phyloP scores from a whole-genome alignment of 768 basidiomycete species.

The Leccinum subtestaceum region DNA sequence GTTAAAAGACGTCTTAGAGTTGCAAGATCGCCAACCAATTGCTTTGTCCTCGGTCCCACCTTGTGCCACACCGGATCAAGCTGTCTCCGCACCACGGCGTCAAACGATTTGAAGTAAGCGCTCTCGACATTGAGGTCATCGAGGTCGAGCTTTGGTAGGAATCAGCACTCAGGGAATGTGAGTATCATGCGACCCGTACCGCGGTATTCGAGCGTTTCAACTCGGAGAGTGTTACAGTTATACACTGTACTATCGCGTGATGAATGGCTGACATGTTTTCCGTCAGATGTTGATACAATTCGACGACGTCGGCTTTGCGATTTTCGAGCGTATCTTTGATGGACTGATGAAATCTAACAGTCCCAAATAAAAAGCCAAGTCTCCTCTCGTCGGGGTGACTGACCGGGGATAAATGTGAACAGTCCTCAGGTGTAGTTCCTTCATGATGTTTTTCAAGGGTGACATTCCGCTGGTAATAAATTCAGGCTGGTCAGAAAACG shows the following conservation, averaged over 20 bases:
- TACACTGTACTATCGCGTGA: conserved; percentile 87
- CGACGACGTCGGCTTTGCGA: conserved; percentile 86
- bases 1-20: conserved; percentile 78
- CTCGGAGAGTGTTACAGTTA: conserved; percentile 86
- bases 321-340: conserved; percentile 81
- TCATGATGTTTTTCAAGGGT: conserved; percentile 89
- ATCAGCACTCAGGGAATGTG: neutral
- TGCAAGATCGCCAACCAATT: conserved; percentile 84
- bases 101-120: conserved; percentile 92
- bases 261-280: conserved; percentile 90
- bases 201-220: conserved; percentile 83
- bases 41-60: conserved; percentile 88
- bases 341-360: conserved; percentile 78
- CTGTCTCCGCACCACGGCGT: conserved; percentile 80
- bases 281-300: conserved; percentile 83
- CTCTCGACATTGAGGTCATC: conserved; percentile 92
- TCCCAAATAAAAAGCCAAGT: neutral
- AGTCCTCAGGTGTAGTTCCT: conserved; percentile 82
- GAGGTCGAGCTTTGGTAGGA: conserved; percentile 68
- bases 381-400: conserved; percentile 2
- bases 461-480: conserved; percentile 90
- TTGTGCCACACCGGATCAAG: conserved; percentile 96
- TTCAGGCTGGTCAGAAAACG: conserved; percentile 96
- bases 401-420: conserved; percentile 93
- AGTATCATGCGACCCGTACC: conserved; percentile 32